A percentile compares a stretch with the other conserved stretches of the same genome.
phyloP scores from a whole-genome alignment of 2,329 filamentous ascomycete genomes.

The Aspergillus sergii region DNA sequence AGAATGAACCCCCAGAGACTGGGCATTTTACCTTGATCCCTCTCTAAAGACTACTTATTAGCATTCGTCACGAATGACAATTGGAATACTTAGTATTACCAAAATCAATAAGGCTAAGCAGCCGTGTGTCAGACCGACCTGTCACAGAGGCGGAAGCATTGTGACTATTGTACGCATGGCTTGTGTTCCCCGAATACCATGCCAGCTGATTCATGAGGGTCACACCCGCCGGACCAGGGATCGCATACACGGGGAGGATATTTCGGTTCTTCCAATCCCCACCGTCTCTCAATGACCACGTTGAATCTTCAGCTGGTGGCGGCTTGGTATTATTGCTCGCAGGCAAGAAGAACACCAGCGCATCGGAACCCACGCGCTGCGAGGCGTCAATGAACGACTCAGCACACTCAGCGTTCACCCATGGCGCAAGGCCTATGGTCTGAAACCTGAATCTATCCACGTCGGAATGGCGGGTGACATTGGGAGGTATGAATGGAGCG shows the following conservation, averaged over 20 bases:
- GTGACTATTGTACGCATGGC: constrained; percentile 41
- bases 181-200: constrained; percentile 76
- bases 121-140: constrained; percentile 31
- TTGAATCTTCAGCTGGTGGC: constrained; percentile 63
- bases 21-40: constrained; percentile 53
- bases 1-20: constrained; percentile 81
- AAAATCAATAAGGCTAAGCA: constrained; percentile 55
- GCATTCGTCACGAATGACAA: not conserved
- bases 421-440: constrained; percentile 81
- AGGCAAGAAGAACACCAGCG: constrained; percentile 59
- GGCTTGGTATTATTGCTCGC: constrained; percentile 57
- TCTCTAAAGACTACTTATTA: constrained; percentile 17
- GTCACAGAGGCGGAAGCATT: constrained; percentile 18
- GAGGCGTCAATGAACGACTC: constrained; percentile 67
- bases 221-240: constrained; percentile 68
- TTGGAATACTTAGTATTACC: constrained; percentile 31
- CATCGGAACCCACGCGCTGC: constrained; percentile 63
- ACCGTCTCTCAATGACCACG: constrained; percentile 72
- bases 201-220: constrained; percentile 72
- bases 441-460: constrained; percentile 69
- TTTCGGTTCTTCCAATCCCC: constrained; percentile 72
- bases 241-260: constrained; percentile 79
- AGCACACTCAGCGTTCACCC: constrained; percentile 76
- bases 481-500: constrained; percentile 68
- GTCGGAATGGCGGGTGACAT: constrained; percentile 72